phyloP scores from a whole-genome alignment of 495 filamentous ascomycete species.

The Daldinia vernicosa region DNA sequence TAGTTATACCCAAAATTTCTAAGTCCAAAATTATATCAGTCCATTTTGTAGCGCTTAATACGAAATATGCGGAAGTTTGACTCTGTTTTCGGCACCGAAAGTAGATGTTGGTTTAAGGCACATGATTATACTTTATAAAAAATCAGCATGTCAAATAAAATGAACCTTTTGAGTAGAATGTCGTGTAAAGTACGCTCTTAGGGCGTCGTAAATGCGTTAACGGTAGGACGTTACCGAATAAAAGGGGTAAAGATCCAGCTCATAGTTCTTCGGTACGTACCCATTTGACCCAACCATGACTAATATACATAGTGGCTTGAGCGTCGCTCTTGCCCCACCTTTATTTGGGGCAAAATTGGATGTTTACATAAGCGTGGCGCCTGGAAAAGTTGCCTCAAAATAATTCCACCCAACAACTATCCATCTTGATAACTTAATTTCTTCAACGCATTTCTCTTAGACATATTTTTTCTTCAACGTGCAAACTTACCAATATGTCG shows the following conservation, averaged over 20 bases:
- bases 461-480: neutral
- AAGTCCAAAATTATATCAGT: neutral
- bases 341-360: slow-evolving; percentile 12
- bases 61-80: no score
- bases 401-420: slow-evolving; percentile 24
- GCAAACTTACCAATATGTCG: slow-evolving; percentile 66
- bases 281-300: neutral
- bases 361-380: slow-evolving; percentile 14
- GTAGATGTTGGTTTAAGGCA: no score
- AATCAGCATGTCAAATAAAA: no score
- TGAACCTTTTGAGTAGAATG: no score
- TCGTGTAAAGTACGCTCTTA: no score
- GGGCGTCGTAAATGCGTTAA: no score
- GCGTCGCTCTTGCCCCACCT: slow-evolving; percentile 31
- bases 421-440: slow-evolving; percentile 28
- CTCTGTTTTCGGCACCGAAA: no score
- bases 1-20: neutral
- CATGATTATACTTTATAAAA: no score
- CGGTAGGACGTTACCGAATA: no score
- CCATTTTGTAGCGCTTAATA: neutral
- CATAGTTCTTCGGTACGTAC: neutral
- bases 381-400: slow-evolving; percentile 30
- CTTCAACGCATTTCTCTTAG: slow-evolving; percentile 24
- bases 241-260: no score
- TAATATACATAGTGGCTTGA: slow-evolving; percentile 11